phyloP scores from a whole-genome alignment of 768 basidiomycete genomes.

The Podaxis mareebaensis region DNA sequence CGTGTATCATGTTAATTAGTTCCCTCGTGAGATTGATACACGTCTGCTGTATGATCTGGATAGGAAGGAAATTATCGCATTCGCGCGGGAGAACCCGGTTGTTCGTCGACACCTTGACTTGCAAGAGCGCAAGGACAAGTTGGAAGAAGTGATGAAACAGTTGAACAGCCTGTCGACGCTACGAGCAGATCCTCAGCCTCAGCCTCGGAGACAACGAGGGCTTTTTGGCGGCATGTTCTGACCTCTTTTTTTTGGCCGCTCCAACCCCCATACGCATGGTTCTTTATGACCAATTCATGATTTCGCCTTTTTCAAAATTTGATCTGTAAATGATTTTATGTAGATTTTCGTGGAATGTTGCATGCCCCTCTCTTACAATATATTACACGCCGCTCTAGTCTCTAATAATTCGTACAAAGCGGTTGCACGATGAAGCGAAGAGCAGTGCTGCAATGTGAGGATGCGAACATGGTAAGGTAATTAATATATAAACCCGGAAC shows the following conservation, averaged over 20 bases:
- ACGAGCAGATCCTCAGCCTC: constrained; percentile 77
- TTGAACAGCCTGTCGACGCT: constrained; percentile 90
- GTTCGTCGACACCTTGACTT: constrained; percentile 87
- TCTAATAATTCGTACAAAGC: not conserved
- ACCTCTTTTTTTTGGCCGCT: constrained; percentile 12
- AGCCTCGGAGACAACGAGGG: constrained; percentile 72
- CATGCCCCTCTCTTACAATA: constrained; percentile 6
- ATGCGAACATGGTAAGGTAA: constrained; percentile 8
- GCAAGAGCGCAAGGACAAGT: constrained; percentile 95
- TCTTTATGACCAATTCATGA: not conserved
- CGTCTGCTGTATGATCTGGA: constrained; percentile 92
- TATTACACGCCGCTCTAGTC: constrained; percentile 15
- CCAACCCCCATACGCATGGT: constrained; percentile 13
- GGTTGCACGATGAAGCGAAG: not conserved
- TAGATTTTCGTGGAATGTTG: not conserved
- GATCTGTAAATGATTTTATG: not conserved
- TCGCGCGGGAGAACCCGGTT: constrained; percentile 94
- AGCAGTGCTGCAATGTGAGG: not conserved
- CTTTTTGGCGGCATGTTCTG: constrained; percentile 78
- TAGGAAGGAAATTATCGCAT: constrained; percentile 83
- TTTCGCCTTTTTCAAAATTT: not conserved
- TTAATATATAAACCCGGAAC: not conserved
- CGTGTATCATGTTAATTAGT: constrained; percentile 44
- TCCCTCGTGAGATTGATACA: constrained; percentile 97
- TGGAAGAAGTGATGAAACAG: constrained; percentile 97